A percentile compares a stretch with the other conserved stretches of the same genome.
Conservation (phyloP, 371 early-diverging fungal species). For the Smittium culicis region DNA sequence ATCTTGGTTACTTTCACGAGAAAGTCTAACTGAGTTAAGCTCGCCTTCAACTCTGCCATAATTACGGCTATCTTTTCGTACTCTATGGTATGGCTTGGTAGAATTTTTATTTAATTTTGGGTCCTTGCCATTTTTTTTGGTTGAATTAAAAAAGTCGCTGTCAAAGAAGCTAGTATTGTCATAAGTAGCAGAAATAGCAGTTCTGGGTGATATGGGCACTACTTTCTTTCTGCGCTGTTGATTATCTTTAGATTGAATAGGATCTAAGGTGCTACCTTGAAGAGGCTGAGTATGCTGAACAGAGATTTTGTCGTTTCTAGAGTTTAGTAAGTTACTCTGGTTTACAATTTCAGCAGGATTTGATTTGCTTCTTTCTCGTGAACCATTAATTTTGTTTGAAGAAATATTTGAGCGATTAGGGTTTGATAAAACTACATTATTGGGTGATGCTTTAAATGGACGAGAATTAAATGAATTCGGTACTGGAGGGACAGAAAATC, state of each 20-base stretch:
- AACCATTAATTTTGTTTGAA: neutral
- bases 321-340: neutral
- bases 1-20: neutral
- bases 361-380: too few species aligned
- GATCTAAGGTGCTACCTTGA: neutral
- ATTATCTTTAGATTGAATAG: neutral
- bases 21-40: neutral
- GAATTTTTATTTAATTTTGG: neutral
- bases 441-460: neutral
- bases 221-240: neutral
- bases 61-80: too few species aligned
- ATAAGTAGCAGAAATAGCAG: slow-evolving; percentile 4
- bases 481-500: neutral
- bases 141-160: neutral
- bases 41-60: neutral
- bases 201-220: neutral
- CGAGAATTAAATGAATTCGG: neutral
- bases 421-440: neutral
- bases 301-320: neutral
- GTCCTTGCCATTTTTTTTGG: neutral
- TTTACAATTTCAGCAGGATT: too few species aligned
- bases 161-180: neutral
- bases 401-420: neutral
- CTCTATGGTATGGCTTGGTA: neutral
- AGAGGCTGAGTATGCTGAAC: neutral